These are phyloP conservation scores for Phyllosticta capitalensis DNA, from an alignment of 2,329 filamentous ascomycete species.

Conservation along the genomic window DNA sequence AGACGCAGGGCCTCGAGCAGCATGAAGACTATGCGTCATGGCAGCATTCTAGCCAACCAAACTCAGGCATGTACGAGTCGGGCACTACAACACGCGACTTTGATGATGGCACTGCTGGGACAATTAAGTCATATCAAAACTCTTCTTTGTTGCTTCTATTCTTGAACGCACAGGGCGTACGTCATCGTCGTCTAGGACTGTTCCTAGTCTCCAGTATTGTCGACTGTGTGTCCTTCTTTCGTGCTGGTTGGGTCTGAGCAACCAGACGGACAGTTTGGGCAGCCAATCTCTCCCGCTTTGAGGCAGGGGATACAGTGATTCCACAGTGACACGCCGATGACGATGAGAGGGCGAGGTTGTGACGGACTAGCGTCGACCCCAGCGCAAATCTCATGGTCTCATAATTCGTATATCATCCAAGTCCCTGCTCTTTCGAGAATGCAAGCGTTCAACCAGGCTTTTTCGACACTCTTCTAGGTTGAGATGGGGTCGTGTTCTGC, in stretches of 20 bases:
- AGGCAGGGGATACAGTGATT: background rate
- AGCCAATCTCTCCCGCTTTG: background rate
- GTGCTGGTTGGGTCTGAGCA: background rate
- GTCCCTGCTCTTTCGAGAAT: background rate
- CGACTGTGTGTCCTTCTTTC: background rate
- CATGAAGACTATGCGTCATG: background rate
- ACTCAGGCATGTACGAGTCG: background rate
- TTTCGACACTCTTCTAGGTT: slow-evolving; percentile 22
- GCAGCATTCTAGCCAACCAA: background rate
- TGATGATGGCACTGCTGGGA: background rate
- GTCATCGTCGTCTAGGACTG: background rate
- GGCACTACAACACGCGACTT: background rate
- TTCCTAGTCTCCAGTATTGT: background rate
- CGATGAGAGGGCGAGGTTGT: background rate
- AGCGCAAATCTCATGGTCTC: slow-evolving; percentile 4
- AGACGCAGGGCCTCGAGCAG: background rate
- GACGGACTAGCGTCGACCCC: background rate
- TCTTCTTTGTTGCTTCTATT: background rate
- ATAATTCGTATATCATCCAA: background rate
- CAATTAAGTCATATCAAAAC: background rate
- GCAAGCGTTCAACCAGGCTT: slow-evolving; percentile 19
- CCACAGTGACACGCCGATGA: background rate
- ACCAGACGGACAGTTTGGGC: background rate
- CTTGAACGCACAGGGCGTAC: background rate
- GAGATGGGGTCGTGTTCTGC: slow-evolving; percentile 11